These are phyloP conservation scores for Gossypium raimondii DNA, from an alignment of 345 rosid genomes.

Conservation along the genomic window DNA sequence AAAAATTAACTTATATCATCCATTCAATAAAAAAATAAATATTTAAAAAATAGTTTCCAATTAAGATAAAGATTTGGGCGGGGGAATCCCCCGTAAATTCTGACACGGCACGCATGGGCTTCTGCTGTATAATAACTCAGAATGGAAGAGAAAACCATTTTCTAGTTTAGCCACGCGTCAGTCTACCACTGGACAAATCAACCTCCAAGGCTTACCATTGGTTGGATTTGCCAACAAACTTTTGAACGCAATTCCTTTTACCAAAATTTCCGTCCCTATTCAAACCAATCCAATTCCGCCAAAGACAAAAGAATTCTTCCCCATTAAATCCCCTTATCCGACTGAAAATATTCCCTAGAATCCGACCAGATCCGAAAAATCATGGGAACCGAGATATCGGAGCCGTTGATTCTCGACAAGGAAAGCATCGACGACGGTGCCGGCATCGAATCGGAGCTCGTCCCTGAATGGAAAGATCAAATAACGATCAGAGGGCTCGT, in stretches of 20 bases:
- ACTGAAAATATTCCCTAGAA: not conserved
- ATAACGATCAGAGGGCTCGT: conserved; percentile 71
- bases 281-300: not conserved
- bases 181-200: not conserved
- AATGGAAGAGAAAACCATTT: not conserved
- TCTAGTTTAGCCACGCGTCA: not conserved
- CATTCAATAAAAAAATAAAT: too few relatives aligned
- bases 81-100: too few relatives aligned
- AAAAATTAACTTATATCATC: too few relatives aligned
- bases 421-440: conserved; percentile 8
- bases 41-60: too few relatives aligned
- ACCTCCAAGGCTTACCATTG: not conserved
- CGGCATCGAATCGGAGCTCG: conserved; percentile 26
- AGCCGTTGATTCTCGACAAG: conserved; percentile 39
- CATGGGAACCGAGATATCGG: conserved; percentile 70
- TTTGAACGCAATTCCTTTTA: not conserved
- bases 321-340: not conserved
- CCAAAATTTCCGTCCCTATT: not conserved
- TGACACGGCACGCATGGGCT: too few relatives aligned
- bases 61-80: too few relatives aligned
- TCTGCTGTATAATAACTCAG: not conserved
- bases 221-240: not conserved
- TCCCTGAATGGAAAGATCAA: conserved; percentile 93
- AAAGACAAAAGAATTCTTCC: not conserved
- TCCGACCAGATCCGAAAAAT: not conserved